Evolutionary conservation across 768 basidiomycete genomes (phyloP), one percentile per base, ranked within the genome.

Genomic region (Astraeus odoratus): DNA sequence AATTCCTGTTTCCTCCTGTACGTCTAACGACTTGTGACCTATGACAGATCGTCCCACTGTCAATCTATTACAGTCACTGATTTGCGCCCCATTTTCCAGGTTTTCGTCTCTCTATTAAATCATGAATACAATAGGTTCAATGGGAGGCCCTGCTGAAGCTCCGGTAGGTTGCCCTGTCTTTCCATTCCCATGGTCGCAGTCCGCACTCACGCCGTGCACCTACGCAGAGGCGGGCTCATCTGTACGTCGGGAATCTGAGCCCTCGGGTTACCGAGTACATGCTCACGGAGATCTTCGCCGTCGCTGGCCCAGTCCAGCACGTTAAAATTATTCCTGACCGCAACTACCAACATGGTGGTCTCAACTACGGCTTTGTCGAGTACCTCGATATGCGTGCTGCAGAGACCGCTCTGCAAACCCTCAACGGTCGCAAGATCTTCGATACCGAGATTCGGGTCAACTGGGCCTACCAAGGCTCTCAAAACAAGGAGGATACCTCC

Each of bases 301-400:
- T 93, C 60, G 91, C 91, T 63, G 96, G 95, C 36, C 86, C 92
- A 49, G 96, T 98, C 51, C 91, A 95, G 68, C 89, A 94, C 65
- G 95, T 97, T 67, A 99, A 99, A 81, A 98, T 99, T 67, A 98
- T 99, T 66, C 95, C 95, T 24, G 96, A 99, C 73, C 83, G 94
- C 57, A 97, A 96, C 74, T 97, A 94, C 66, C 94, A 97, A 68
- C 96, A 99, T 63, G 96, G 94, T 46, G 96, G 96, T 50, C 85
- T 96, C 67, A 98, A 98, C 74, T 99, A 98, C 61, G 96, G 96
- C 57, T 99, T 94, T 69, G 94, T 98, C 67, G 96, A 99, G 69
- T 99, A 97, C 71, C 85, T 90, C 66, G 93, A 97, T 66, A 94
- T 98, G 89, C 86, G 91, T 52, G 90, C 93, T 29, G 96, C 96